Base-by-base conservation (phyloP, 2,329 filamentous ascomycete genomes). In the Sclerotinia sclerotiorum region DNA sequence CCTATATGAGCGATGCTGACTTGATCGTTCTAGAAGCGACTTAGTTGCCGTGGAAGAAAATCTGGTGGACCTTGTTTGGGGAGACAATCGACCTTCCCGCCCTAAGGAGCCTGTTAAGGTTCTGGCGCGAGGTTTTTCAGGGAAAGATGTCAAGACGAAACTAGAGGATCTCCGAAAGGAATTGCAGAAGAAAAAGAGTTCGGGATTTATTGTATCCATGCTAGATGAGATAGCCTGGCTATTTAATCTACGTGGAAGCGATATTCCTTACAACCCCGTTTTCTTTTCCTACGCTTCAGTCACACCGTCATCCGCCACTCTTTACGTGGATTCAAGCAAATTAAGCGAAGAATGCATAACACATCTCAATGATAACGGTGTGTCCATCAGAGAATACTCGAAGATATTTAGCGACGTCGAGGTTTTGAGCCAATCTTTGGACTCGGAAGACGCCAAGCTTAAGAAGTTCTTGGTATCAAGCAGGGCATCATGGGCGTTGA, bases 161-260 rank as follows among this genome's bases (percentile, higher is more conserved):
- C 86, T 99, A 11, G 84, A 87, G 32, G 93, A 97, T 57, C 81
- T 99, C 68, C 88, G 94, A n/a, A 94, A 94, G 78, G 94, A 97
- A 74, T 82, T 99, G 21, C 89, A 92, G 70, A 97, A 95, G 83
- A 96, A 92, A 81, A 95, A 95, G 77, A 90, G 89, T 7, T 86
- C 89, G 24, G 94, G 92, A 1, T 93, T 98, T 74, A 88, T 98
- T 61, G 87, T 98, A 57, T 97, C 94, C 7, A 94, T 96, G 89
- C 87, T 99, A 55, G 95, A 99, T 76, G 95, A 99, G 80, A 88
- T 97, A 74, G 95, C 95, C 15, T 99, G 95, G 95, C 84, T 99
- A n/a, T 97, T 97, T 83, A 99, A 99, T 80, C 82, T 99, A 61
- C 89, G 95, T 74, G 95, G 95, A 74, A 95, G 86, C 78, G 95